phyloP scores from a whole-genome alignment of 441 rosid species.

The Pelargonium myrrhifolium region DNA sequence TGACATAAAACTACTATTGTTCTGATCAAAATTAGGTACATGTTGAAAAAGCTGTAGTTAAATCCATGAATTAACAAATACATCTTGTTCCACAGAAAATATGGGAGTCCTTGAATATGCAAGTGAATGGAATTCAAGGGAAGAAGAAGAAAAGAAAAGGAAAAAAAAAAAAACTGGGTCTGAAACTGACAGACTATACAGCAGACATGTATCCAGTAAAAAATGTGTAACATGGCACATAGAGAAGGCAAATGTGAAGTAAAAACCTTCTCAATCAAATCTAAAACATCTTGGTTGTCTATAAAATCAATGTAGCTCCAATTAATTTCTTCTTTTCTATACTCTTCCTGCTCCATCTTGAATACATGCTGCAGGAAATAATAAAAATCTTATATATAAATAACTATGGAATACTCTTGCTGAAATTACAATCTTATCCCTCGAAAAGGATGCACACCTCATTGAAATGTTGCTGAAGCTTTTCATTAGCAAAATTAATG shows the following conservation, averaged over 20 bases:
- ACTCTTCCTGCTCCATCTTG: constrained; percentile 84
- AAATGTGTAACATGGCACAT: background rate
- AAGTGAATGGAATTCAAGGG: background rate
- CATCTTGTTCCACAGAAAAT: background rate
- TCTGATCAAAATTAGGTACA: background rate
- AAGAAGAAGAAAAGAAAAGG: too few species aligned
- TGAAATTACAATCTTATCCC: constrained; percentile 15
- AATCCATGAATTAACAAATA: background rate
- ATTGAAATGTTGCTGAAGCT: constrained; percentile 78
- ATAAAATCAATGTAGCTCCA: constrained; percentile 24
- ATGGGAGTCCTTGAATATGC: background rate
- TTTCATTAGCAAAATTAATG: constrained; percentile 77
- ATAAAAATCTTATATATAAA: background rate
- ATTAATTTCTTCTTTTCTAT: constrained; percentile 62
- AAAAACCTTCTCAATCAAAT: constrained; percentile 55
- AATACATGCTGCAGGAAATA: constrained; percentile 52
- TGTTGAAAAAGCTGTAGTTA: background rate
- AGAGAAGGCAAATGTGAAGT: constrained; percentile 1
- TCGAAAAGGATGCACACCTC: constrained; percentile 38
- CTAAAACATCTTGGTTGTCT: constrained; percentile 71
- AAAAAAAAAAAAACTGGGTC: background rate
- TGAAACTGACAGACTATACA: background rate
- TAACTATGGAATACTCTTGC: constrained; percentile 6
- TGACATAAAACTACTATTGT: background rate
- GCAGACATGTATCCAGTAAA: background rate